Evolutionary conservation across 306 rosid species (phyloP).

Genomic region (Cucurbita moschata): DNA sequence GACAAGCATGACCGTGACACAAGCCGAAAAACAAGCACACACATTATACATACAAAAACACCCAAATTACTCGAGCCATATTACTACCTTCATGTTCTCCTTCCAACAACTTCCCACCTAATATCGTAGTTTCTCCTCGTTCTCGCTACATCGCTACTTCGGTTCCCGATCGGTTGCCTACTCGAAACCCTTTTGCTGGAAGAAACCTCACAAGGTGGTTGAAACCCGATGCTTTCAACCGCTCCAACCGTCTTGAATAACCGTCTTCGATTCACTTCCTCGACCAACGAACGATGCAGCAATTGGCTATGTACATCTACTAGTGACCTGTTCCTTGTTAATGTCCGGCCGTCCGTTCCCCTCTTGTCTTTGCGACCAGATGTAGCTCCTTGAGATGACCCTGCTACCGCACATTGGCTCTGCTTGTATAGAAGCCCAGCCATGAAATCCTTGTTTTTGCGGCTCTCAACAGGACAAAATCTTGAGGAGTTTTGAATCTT

Average conservation of each 20-base stretch:
- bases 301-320: conserved; percentile 61
- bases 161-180: conserved; percentile 7
- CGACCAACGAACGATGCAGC: conserved; percentile 55
- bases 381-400: conserved; percentile 15
- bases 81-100: background rate
- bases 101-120: conserved; percentile 8
- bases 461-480: conserved; percentile 37
- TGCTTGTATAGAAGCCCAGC: conserved; percentile 15
- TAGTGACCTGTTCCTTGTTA: conserved; percentile 56
- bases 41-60: too few species aligned
- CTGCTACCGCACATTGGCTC: conserved; percentile 16
- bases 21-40: too few species aligned
- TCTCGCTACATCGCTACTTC: conserved; percentile 4
- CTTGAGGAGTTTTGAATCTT: conserved; percentile 37
- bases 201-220: conserved; percentile 39
- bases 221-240: conserved; percentile 67
- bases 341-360: conserved; percentile 18
- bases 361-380: conserved; percentile 24
- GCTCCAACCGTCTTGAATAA: conserved; percentile 71
- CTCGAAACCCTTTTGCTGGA: conserved; percentile 8
- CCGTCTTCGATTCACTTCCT: conserved; percentile 57
- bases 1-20: too few species aligned
- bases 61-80: too few species aligned
- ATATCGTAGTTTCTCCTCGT: conserved; percentile 15
- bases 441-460: conserved; percentile 1